Evolutionary conservation across 2,329 filamentous ascomycete species (phyloP).

Genomic region (Fulvia fulva): DNA sequence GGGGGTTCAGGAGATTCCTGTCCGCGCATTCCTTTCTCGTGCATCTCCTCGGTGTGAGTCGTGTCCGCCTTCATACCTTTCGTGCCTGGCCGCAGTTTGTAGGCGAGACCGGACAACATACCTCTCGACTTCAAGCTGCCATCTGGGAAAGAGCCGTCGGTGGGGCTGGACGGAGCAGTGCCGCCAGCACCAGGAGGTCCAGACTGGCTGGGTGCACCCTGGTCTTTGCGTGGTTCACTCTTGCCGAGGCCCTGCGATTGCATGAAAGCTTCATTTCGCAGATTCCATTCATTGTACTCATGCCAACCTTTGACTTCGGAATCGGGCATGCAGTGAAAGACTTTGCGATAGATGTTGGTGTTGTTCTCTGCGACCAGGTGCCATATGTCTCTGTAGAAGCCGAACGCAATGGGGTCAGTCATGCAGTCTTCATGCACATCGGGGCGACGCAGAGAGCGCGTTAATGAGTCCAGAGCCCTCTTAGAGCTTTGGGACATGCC

Average conservation of each 20-base stretch:
- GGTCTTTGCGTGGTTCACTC: constrained; percentile 49
- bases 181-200: constrained; percentile 46
- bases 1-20: constrained; percentile 23
- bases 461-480: constrained; percentile 45
- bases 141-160: constrained; percentile 1
- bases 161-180: constrained; percentile 18
- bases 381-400: constrained; percentile 88
- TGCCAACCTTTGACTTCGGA: constrained; percentile 91
- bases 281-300: constrained; percentile 79
- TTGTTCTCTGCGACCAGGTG: constrained; percentile 85
- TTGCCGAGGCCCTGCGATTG: constrained; percentile 56
- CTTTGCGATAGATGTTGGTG: constrained; percentile 85
- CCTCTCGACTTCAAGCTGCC: constrained; percentile 16
- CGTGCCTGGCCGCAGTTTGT: constrained; percentile 32
- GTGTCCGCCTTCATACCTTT: constrained; percentile 22
- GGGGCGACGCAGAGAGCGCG: constrained; percentile 67
- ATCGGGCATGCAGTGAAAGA: constrained; percentile 96
- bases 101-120: constrained; percentile 31
- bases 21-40: constrained; percentile 23
- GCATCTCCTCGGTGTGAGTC: constrained; percentile 20
- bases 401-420: constrained; percentile 77
- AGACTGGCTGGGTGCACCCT: constrained; percentile 46
- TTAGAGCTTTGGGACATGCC: constrained; percentile 46
- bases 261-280: constrained; percentile 74
- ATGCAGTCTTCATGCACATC: constrained; percentile 86